Percentiles rank a stretch among this genome's conserved stretches.
phyloP scores from a whole-genome alignment of 2,329 filamentous ascomycete genomes.

The Beauveria brongniartii region DNA sequence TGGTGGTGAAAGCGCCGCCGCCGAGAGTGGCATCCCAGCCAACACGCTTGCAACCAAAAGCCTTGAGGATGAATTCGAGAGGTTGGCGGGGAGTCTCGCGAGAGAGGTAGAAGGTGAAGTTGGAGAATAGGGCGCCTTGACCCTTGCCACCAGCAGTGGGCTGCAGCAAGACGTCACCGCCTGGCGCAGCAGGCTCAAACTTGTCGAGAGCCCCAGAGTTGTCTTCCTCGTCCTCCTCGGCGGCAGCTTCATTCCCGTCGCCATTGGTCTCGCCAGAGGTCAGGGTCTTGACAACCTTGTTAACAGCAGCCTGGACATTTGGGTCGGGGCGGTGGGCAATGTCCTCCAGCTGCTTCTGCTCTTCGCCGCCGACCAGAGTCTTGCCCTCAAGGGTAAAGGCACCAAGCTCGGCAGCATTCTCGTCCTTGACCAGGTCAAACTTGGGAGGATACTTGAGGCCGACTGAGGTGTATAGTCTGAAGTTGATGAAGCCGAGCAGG shows the following conservation, averaged over 20 bases:
- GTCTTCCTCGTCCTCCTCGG: constrained; percentile 28
- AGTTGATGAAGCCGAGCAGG: constrained; percentile 91
- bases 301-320: constrained; percentile 56
- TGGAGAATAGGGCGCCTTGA: constrained; percentile 70
- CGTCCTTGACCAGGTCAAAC: constrained; percentile 81
- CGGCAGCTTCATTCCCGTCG: constrained; percentile 19
- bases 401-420: constrained; percentile 79
- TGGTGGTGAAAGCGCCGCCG: constrained; percentile 83
- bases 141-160: constrained; percentile 59
- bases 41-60: constrained; percentile 92
- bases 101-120: constrained; percentile 86
- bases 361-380: constrained; percentile 48
- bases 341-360: constrained; percentile 42
- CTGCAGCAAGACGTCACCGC: constrained; percentile 80
- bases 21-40: constrained; percentile 91
- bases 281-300: constrained; percentile 62
- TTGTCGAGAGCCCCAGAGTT: constrained; percentile 68
- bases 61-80: constrained; percentile 84
- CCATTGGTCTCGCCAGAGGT: constrained; percentile 42
- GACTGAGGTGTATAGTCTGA: constrained; percentile 81
- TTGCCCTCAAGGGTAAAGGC: constrained; percentile 82
- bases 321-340: constrained; percentile 47
- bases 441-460: constrained; percentile 94
- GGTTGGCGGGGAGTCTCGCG: constrained; percentile 86
- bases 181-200: constrained; percentile 76